Evolutionary conservation across 176 grass and related monocot genomes (phyloP).

Genomic region (Alloteropsis semialata): DNA sequence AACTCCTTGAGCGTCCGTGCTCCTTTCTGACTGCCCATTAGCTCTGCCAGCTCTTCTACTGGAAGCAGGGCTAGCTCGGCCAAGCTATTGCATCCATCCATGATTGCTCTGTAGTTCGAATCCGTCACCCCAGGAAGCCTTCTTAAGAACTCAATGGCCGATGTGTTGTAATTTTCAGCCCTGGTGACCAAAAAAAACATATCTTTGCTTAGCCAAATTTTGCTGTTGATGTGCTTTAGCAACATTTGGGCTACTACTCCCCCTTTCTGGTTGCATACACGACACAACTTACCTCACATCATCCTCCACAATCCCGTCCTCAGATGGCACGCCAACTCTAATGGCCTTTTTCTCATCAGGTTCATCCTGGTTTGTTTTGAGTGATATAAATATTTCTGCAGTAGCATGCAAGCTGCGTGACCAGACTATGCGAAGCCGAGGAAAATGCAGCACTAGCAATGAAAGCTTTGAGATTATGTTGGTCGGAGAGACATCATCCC

Average conservation of each 20-base stretch:
- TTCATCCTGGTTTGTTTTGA: constrained; percentile 96
- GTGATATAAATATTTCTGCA: constrained; percentile 80
- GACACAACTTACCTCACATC: constrained; percentile 60
- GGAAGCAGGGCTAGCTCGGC: constrained; percentile 82
- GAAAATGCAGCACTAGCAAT: constrained; percentile 86
- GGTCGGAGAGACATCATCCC: constrained; percentile 82
- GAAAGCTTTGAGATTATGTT: constrained; percentile 93
- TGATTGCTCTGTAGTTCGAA: constrained; percentile 78
- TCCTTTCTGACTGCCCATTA: constrained; percentile 83
- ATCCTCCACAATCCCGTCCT: constrained; percentile 77
- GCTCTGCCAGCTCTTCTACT: constrained; percentile 62
- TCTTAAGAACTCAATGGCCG: constrained; percentile 89
- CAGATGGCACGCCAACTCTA: constrained; percentile 82
- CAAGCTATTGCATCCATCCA: constrained; percentile 78
- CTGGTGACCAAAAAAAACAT: constrained; percentile 22
- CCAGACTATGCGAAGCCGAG: constrained; percentile 88
- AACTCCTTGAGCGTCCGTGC: constrained; percentile 82
- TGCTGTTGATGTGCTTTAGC: neutral
- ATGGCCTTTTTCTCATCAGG: constrained; percentile 89
- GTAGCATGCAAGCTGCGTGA: constrained; percentile 90
- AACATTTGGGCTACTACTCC: neutral
- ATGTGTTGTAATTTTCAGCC: constrained; percentile 94
- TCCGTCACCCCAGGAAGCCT: constrained; percentile 91
- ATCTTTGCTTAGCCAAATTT: neutral
- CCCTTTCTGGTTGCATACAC: neutral